Conservation (phyloP, 2,329 filamentous ascomycete species). For the Calonectria ilicicola region DNA sequence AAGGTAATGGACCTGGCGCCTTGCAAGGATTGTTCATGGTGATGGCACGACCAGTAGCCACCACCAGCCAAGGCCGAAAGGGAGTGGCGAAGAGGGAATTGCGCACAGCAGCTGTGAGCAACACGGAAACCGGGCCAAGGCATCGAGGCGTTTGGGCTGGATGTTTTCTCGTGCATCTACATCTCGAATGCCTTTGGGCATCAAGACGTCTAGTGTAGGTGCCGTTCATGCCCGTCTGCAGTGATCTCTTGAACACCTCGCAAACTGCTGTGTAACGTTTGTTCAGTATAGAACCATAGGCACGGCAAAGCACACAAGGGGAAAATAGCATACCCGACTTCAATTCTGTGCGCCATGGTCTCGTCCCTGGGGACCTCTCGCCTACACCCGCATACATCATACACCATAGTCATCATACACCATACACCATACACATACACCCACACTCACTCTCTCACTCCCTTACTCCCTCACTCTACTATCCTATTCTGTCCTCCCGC, state of each 20-base stretch:
- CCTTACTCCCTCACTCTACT: not conserved
- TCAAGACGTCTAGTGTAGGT: constrained; percentile 33
- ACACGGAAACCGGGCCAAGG: not conserved
- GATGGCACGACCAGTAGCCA: not conserved
- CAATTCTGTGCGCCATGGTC: not conserved
- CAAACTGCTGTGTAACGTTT: not conserved
- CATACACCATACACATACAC: not conserved
- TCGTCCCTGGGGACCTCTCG: not conserved
- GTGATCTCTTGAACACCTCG: constrained; percentile 4
- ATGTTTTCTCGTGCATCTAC: constrained; percentile 6
- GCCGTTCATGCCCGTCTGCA: constrained; percentile 15
- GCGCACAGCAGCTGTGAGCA: not conserved
- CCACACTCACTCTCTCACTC: not conserved
- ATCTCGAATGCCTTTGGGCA: constrained; percentile 28
- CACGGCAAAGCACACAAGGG: not conserved
- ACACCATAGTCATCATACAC: not conserved
- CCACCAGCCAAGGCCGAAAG: not conserved
- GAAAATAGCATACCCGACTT: not conserved
- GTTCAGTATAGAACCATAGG: not conserved
- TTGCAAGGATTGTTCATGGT: not conserved
- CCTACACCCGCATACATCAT: constrained; percentile 7
- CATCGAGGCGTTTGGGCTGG: not conserved
- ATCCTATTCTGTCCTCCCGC: not conserved
- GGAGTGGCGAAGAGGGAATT: not conserved
- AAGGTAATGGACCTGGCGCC: not conserved